Evolutionary conservation across 2,329 filamentous ascomycete species (phyloP), one percentile per base, ranked within the genome.

Genomic region (Fusarium concolor): DNA sequence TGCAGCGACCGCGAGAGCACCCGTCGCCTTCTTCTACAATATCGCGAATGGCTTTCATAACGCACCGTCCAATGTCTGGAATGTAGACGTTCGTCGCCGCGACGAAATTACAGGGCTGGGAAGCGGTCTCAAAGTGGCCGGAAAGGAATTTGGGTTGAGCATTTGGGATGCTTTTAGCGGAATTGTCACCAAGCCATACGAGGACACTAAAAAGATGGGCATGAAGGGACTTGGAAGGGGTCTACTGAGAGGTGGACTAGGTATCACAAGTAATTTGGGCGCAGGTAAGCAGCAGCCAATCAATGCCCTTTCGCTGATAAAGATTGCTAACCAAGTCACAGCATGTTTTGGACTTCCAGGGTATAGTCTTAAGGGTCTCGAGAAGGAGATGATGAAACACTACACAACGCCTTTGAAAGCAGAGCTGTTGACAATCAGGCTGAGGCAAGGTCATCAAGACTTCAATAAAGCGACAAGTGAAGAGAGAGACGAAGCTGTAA

Each of bases 31-130:
- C 54, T 88, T 89, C 11, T 79, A 92, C 53, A 89, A 88, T 28
- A 78, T 93, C 35, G 87, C 90, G 2, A 89, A 89, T 74, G 91
- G 91, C 0, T 92, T 92, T 67, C 91, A 92, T 74, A 93, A 93
- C 69, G 89, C 87, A 3, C 90, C 91, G 0, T 89, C 88, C 47
- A 80, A 93, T 5, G 92, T 74, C 8, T 71, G 91, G 12, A 89
- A 87, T 15, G 45, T 60, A 5, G 88, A 86, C 20, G 90, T 93
- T 1, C 82, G 89, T 9, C 86, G 87, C 43, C 81, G 85, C 5
- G 87, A 89, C 26, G 88, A 88, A 58, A 88, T 93, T n/a, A 90
- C 89, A 1, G 90, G 88, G 22, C 77, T 92, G 39, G 85, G 86
- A 43, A 90, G 71, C 22, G 77, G 77, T 2, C 81, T 93, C 8